phyloP scores from a whole-genome alignment of 164 flowering plant genomes.

The Magnolia changhungtana region DNA sequence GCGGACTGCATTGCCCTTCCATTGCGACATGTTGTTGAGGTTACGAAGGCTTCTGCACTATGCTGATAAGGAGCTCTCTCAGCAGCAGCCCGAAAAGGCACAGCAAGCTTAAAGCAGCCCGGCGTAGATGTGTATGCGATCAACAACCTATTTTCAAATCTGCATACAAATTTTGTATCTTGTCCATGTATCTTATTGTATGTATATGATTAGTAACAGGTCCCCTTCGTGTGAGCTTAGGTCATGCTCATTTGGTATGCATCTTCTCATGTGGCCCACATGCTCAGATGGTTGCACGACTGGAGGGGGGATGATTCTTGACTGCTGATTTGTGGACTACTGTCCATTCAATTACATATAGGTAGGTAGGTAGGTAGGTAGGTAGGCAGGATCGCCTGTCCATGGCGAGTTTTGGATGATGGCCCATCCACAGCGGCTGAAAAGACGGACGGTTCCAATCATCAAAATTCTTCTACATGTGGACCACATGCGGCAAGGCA shows the following conservation, averaged over 20 bases:
- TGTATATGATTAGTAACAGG: not conserved
- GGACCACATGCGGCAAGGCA: too few relatives aligned
- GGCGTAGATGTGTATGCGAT: not conserved
- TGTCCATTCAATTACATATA: too few relatives aligned
- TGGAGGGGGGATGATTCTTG: too few relatives aligned
- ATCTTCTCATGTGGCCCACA: not conserved
- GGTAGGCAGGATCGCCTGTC: too few relatives aligned
- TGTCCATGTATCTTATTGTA: not conserved
- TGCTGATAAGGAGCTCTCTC: slow-evolving; percentile 74
- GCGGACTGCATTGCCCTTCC: slow-evolving; percentile 83
- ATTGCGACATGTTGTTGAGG: slow-evolving; percentile 90
- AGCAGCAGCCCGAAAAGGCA: slow-evolving; percentile 32
- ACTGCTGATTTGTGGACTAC: too few relatives aligned
- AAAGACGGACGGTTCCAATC: too few relatives aligned
- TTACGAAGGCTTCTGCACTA: slow-evolving; percentile 85
- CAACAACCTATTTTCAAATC: not conserved
- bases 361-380: too few relatives aligned
- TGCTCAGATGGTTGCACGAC: too few relatives aligned
- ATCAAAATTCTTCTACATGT: too few relatives aligned
- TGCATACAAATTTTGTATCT: not conserved
- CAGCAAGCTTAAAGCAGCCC: slow-evolving; percentile 10
- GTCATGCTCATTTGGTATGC: not conserved
- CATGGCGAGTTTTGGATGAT: too few relatives aligned
- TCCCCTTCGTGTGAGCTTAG: not conserved
- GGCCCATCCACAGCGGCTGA: too few relatives aligned